Evolutionary conservation across 1,139 yeast genomes (phyloP).

Genomic region (Spencermartinsiella ligniputridi): DNA sequence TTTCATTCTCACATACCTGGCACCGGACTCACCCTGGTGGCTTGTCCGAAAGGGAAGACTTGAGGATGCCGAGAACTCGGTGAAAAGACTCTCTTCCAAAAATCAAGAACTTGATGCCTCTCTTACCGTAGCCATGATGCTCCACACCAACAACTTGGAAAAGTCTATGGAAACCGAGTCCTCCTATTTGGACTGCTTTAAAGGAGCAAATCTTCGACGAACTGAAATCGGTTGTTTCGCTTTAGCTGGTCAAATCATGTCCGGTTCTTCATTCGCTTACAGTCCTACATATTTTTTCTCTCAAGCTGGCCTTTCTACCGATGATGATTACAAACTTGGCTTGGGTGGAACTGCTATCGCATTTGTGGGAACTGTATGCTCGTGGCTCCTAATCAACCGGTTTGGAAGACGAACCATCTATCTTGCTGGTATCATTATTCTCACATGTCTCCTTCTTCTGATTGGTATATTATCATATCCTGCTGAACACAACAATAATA

Average conservation of each 20-base stretch:
- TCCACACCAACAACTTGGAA: conserved; percentile 44
- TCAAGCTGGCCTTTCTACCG: conserved; percentile 16
- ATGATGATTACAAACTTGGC: conserved; percentile 14
- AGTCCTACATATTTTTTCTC: conserved; percentile 16
- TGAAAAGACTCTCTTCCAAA: conserved; percentile 33
- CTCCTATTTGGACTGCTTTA: conserved; percentile 46
- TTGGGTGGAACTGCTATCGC: conserved; percentile 38
- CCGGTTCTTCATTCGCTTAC: conserved; percentile 9
- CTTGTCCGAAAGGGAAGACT: conserved; percentile 39
- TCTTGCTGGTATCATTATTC: conserved; percentile 40
- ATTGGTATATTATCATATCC: conserved; percentile 20
- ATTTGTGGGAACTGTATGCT: conserved; percentile 46
- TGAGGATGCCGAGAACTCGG: conserved; percentile 31
- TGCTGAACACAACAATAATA: conserved; percentile 4
- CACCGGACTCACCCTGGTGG: conserved; percentile 60
- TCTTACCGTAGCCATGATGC: conserved; percentile 40
- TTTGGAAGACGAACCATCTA: conserved; percentile 50
- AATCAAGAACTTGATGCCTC: conserved; percentile 33
- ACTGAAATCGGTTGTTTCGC: conserved; percentile 49
- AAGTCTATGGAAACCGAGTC: conserved; percentile 32
- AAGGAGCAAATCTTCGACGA: conserved; percentile 47
- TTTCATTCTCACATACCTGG: conserved; percentile 45
- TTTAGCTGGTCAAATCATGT: conserved; percentile 45
- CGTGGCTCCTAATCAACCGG: conserved; percentile 46
- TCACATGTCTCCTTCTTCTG: conserved; percentile 38